Percentiles rank a stretch among this genome's conserved stretches.
phyloP scores from a whole-genome alignment of 305 asterid genomes.

The Fraxinus sp. region DNA sequence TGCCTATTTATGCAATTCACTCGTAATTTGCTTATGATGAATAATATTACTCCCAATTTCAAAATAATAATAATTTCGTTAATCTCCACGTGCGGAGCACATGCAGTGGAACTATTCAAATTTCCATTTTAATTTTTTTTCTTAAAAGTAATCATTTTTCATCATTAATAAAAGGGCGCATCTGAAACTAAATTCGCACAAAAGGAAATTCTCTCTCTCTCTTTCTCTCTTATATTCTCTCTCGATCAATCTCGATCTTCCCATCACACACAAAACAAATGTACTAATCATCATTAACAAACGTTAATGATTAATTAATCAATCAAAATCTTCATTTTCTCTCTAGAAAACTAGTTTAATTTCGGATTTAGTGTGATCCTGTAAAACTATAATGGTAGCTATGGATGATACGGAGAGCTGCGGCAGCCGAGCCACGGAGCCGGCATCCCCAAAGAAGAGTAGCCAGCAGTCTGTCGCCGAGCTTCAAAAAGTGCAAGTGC shows the following conservation, averaged over 20 bases:
- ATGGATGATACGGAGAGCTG: conserved; percentile 54
- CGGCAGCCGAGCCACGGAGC: conserved; percentile 47
- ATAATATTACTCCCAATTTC: not conserved
- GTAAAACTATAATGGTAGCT: conserved; percentile 28
- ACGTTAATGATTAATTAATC: not conserved
- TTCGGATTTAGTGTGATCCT: not conserved
- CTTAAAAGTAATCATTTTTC: not conserved
- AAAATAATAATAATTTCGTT: not conserved
- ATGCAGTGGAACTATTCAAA: not conserved
- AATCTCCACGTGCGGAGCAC: not conserved
- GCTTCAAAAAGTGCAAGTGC: no score
- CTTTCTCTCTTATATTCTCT: not conserved
- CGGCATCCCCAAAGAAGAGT: conserved; percentile 39
- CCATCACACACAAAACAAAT: not conserved
- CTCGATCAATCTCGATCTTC: not conserved
- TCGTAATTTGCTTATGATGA: not conserved
- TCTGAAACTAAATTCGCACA: not conserved
- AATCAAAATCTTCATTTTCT: not conserved
- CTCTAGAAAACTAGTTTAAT: not conserved
- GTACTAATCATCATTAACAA: not conserved
- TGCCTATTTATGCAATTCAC: no score
- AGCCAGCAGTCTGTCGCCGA: no score
- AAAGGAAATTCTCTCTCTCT: not conserved
- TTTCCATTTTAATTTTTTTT: not conserved
- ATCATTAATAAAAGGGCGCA: not conserved